These are phyloP conservation scores for Lactarius sp. DNA, from an alignment of 768 basidiomycete species.

Conservation along the genomic window DNA sequence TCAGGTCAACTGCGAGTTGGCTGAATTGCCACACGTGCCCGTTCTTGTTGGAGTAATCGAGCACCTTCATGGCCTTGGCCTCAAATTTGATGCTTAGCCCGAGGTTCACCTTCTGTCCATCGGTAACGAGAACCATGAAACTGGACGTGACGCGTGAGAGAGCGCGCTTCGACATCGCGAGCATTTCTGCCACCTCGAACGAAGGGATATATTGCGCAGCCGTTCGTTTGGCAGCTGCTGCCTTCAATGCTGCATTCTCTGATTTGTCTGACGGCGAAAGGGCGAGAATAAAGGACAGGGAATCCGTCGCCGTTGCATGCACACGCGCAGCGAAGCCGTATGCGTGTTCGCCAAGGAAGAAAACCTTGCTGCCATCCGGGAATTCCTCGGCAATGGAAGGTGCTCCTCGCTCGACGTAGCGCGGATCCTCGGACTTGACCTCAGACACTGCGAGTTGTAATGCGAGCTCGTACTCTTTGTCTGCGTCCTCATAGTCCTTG, in stretches of 20 bases:
- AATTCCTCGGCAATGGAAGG: slow-evolving; percentile 85
- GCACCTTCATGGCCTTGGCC: slow-evolving; percentile 86
- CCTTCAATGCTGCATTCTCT: slow-evolving; percentile 77
- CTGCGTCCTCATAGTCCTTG: slow-evolving; percentile 84
- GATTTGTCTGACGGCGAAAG: slow-evolving; percentile 81
- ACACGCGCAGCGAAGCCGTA: slow-evolving; percentile 97
- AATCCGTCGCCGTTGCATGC: slow-evolving; percentile 57
- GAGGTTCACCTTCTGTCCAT: slow-evolving; percentile 78
- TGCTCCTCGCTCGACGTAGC: slow-evolving; percentile 74
- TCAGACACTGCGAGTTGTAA: slow-evolving; percentile 80
- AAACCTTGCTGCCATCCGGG: slow-evolving; percentile 84
- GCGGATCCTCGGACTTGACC: slow-evolving; percentile 85
- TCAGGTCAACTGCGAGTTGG: slow-evolving; percentile 73
- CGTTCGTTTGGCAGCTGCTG: slow-evolving; percentile 48
- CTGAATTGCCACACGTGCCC: slow-evolving; percentile 91
- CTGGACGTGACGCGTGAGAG: slow-evolving; percentile 90
- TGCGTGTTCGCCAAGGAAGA: slow-evolving; percentile 92
- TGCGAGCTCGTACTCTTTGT: slow-evolving; percentile 82
- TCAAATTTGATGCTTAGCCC: slow-evolving; percentile 97
- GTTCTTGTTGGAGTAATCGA: slow-evolving; percentile 85
- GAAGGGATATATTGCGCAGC: slow-evolving; percentile 69
- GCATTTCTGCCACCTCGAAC: slow-evolving; percentile 67
- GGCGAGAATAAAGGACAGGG: slow-evolving; percentile 82
- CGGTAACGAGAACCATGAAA: slow-evolving; percentile 78
- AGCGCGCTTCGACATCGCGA: slow-evolving; percentile 72